Conservation (phyloP, 441 rosid genomes). For the Adansonia gregorii region DNA sequence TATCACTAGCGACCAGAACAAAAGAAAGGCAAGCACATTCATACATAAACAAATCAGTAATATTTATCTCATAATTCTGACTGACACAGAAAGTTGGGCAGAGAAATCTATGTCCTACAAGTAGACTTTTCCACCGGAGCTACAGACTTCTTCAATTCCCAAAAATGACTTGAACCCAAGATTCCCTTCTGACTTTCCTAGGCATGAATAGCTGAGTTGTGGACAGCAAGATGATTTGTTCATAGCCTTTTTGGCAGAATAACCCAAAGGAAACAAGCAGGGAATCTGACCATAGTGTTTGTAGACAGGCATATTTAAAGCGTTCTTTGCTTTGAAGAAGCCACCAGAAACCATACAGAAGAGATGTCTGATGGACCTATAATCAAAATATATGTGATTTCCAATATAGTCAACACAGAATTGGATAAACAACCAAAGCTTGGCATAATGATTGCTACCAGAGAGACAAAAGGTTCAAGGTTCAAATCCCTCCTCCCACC, state of each 20-base stretch:
- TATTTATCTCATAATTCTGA: not conserved
- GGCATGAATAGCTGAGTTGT: not conserved
- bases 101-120: slow-evolving; percentile 9
- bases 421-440: not conserved
- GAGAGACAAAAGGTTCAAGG: not conserved
- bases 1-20: not conserved
- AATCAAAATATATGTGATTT: not conserved
- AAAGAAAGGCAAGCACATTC: slow-evolving; percentile 3
- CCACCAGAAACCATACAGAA: not conserved
- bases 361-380: not conserved
- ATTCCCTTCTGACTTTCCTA: not conserved
- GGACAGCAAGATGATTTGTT: not conserved
- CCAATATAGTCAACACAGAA: not conserved
- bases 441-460: not conserved
- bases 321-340: not conserved
- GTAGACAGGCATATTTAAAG: not conserved
- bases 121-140: not conserved
- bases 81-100: not conserved
- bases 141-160: not conserved
- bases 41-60: not conserved
- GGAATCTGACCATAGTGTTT: not conserved
- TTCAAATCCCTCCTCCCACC: not conserved
- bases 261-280: slow-evolving; percentile 17
- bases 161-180: slow-evolving; percentile 4
- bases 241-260: not conserved